Base-by-base conservation (phyloP, 2,329 filamentous ascomycete genomes). In the Aspergillus ochraceus region DNA sequence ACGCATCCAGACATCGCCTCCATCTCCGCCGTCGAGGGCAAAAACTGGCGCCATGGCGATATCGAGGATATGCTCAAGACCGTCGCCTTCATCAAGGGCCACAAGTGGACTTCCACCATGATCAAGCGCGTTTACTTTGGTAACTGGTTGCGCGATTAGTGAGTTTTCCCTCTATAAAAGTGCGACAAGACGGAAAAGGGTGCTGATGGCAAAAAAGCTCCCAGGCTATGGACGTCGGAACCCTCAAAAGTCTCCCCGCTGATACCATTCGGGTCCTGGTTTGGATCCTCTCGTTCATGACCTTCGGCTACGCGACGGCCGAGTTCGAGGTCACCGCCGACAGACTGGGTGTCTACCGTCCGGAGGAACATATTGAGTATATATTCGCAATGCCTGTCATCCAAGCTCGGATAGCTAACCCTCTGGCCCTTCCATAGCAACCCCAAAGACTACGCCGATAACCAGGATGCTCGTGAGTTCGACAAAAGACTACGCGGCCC, bases 281-380 rank as follows among this genome's bases (percentile, higher is more conserved):
- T 61, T 92, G 90, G 90, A 86, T 94, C 49, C 82, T 95, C 26
- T 91, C 89, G 0, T 94, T 94, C 75, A 82, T 94, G 76, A 86
- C 87, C 42, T 91, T 92, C 74, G 91, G 91, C 39, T 94, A 92
- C 76, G 91, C 90, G n/a, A 94, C 91, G 1, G 89, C 85, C 51
- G 91, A 94, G 70, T 95, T 92, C 67, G 91, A 94, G 70, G 90
- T 94, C 50, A 94, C 90, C 1, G 85, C 89, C 46, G 90, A 94
- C 62, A 85, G 90, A 39, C 82, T 95, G 20, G 91, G 91, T 26
- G 88, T 90, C 63, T 95, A 95, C 75, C 85, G 91, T 32, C 90
- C 91, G 0, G 91, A 94, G 71, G 80, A 82, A 60, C 80, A 82
- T 67, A 82, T 81, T 52, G 79, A 81, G 78, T 80, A 64, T 53